phyloP scores from a whole-genome alignment of 2,329 filamentous ascomycete genomes.

The Exophiala aquamarina region DNA sequence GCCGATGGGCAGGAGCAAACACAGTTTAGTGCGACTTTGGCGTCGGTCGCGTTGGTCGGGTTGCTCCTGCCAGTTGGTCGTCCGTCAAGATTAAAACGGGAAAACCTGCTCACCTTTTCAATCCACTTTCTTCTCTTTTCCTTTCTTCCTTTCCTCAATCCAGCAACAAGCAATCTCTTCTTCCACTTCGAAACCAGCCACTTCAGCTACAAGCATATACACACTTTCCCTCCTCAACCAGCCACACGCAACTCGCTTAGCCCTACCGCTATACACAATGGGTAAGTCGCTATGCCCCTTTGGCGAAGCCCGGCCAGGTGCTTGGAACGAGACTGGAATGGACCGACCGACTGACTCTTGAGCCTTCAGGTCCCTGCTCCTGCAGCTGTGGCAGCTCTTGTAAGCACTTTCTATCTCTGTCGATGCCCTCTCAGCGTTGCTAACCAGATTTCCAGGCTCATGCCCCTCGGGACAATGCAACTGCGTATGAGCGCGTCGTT shows the following conservation, averaged over 20 bases:
- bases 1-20: neutral
- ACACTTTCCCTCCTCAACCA: neutral
- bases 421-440: slow-evolving; percentile 43
- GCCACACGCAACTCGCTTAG: slow-evolving; percentile 11
- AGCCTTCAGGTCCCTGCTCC: slow-evolving; percentile 21
- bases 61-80: neutral
- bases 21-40: slow-evolving; percentile 1
- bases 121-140: slow-evolving; percentile 1
- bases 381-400: slow-evolving; percentile 29
- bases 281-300: slow-evolving; percentile 5
- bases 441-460: slow-evolving; percentile 10
- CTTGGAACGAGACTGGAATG: no score
- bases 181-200: neutral
- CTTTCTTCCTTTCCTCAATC: slow-evolving; percentile 8
- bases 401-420: slow-evolving; percentile 49
- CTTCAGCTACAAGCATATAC: slow-evolving; percentile 6
- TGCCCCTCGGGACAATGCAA: slow-evolving; percentile 28
- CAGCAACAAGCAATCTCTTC: slow-evolving; percentile 23
- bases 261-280: slow-evolving; percentile 13
- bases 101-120: slow-evolving; percentile 18
- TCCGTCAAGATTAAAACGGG: slow-evolving; percentile 5
- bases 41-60: no score
- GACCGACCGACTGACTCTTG: slow-evolving; percentile 18
- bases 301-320: neutral
- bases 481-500: no score